Percentiles rank a stretch among this genome's conserved stretches.
These are phyloP conservation scores for Aspergillus coremiiformis DNA, from an alignment of 495 filamentous ascomycete species.

Conservation along the genomic window DNA sequence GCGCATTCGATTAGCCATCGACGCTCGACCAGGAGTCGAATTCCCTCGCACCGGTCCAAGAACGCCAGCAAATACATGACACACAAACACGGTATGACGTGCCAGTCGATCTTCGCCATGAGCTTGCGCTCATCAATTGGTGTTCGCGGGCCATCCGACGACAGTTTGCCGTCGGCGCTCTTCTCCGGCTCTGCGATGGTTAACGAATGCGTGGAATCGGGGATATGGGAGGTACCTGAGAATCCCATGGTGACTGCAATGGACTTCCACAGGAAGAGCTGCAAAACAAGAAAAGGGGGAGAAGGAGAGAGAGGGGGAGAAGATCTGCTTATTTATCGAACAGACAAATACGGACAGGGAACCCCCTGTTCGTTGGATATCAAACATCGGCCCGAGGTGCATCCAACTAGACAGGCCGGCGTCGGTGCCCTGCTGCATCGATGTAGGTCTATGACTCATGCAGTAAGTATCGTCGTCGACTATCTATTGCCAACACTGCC, in stretches of 20 bases:
- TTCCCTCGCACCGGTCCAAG: conserved; percentile 52
- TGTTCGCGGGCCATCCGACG: conserved; percentile 2
- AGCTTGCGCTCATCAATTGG: conserved; percentile 57
- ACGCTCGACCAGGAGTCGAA: not conserved
- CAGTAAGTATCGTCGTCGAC: not conserved
- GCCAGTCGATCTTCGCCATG: conserved; percentile 61
- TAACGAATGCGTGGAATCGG: not conserved
- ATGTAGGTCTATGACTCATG: not conserved
- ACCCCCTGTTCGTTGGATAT: too few relatives aligned
- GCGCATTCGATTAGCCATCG: not conserved
- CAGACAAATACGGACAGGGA: too few relatives aligned
- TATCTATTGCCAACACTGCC: not conserved
- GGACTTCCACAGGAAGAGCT: too few relatives aligned
- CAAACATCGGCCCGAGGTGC: not conserved
- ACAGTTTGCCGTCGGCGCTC: not conserved
- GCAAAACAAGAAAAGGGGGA: too few relatives aligned
- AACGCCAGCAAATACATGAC: conserved; percentile 75
- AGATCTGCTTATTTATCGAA: too few relatives aligned
- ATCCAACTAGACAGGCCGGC: not conserved
- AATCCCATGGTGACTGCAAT: not conserved
- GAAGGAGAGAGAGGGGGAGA: not conserved
- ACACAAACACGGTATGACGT: conserved; percentile 67
- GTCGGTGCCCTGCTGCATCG: not conserved
- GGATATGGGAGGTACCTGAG: not conserved
- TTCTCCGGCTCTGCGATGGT: not conserved